phyloP scores from a whole-genome alignment of 257 asterid genomes.

The Handroanthus guayacan region DNA sequence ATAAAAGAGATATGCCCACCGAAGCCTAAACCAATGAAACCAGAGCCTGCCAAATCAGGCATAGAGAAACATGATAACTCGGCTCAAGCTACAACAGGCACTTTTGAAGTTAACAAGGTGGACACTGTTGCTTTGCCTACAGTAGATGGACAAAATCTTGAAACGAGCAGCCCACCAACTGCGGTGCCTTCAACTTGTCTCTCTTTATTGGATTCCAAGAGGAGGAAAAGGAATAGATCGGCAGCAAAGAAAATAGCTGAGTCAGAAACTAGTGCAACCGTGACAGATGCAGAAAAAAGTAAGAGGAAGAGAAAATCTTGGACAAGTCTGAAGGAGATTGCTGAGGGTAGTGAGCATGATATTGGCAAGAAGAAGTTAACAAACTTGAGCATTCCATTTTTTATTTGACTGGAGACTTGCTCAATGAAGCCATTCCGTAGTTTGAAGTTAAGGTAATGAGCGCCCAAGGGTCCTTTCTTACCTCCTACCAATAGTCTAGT shows the following conservation, averaged over 20 bases:
- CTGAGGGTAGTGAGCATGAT: conserved; percentile 49
- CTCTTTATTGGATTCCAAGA: conserved; percentile 64
- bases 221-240: conserved; percentile 60
- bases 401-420: conserved; percentile 29
- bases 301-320: conserved; percentile 71
- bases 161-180: conserved; percentile 47
- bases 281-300: conserved; percentile 40
- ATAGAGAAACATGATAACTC: conserved; percentile 27
- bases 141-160: conserved; percentile 36
- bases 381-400: conserved; percentile 56
- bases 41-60: conserved; percentile 30
- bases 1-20: conserved; percentile 57
- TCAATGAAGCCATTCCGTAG: background rate
- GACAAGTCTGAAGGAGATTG: conserved; percentile 80
- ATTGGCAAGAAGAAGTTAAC: conserved; percentile 38
- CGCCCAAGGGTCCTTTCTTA: too few species aligned
- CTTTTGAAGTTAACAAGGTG: conserved; percentile 11
- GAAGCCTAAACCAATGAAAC: conserved; percentile 44
- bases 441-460: background rate
- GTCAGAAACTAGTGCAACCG: conserved; percentile 36
- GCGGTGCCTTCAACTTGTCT: conserved; percentile 40
- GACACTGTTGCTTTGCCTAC: conserved; percentile 42
- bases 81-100: conserved; percentile 15
- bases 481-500: too few species aligned
- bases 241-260: conserved; percentile 51